phyloP scores from a whole-genome alignment of 2,329 filamentous ascomycete species.

The Huntiella abstrusa region DNA sequence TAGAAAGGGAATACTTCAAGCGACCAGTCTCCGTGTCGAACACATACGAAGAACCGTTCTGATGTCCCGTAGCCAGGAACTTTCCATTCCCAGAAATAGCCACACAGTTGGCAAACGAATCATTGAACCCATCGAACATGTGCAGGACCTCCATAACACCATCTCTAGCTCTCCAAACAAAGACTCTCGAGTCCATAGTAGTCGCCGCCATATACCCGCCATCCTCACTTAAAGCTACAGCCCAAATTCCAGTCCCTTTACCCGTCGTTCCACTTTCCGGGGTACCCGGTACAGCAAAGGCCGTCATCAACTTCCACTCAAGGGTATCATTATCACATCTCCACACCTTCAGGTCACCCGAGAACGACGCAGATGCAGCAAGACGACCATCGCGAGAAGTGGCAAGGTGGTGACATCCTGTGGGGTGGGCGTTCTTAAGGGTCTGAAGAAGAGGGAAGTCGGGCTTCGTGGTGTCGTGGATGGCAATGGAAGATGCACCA shows the following conservation, averaged over 20 bases:
- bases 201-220: conserved; percentile 74
- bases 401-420: conserved; percentile 81
- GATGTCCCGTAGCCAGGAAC: conserved; percentile 79
- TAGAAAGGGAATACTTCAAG: conserved; percentile 67
- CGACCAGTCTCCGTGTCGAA: conserved; percentile 85
- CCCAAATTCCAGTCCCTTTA: conserved; percentile 63
- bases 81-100: conserved; percentile 64
- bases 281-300: not conserved
- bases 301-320: conserved; percentile 30
- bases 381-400: conserved; percentile 48
- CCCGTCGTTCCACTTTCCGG: not conserved
- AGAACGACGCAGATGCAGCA: conserved; percentile 74
- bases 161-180: conserved; percentile 23
- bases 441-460: conserved; percentile 65
- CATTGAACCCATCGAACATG: conserved; percentile 37
- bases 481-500: conserved; percentile 61
- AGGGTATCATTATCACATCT: conserved; percentile 31
- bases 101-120: conserved; percentile 76
- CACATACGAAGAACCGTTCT: conserved; percentile 80
- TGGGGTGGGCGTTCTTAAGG: conserved; percentile 59
- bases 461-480: conserved; percentile 55
- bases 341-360: conserved; percentile 79
- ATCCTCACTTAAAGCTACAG: conserved; percentile 65
- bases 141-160: conserved; percentile 86
- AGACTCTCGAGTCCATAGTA: conserved; percentile 32